These are phyloP conservation scores for Apiotrichum brassicae DNA, from an alignment of 1,284 basidiomycete species.

Conservation along the genomic window DNA sequence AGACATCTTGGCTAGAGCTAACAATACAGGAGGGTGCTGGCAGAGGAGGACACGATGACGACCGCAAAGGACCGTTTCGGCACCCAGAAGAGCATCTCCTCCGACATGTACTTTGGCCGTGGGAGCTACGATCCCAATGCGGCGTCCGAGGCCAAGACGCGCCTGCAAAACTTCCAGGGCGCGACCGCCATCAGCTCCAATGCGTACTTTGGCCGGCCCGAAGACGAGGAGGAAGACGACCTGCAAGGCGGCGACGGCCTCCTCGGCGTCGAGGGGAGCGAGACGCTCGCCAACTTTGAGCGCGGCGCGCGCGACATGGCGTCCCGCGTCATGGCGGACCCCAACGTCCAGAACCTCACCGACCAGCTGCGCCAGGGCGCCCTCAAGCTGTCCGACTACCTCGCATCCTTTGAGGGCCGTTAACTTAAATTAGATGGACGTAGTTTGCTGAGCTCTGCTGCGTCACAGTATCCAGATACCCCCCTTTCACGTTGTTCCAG, in stretches of 20 bases:
- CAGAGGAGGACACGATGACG: slow-evolving; percentile 60
- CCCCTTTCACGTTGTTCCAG: too few species aligned
- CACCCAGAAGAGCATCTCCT: slow-evolving; percentile 84
- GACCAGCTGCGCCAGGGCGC: slow-evolving; percentile 77
- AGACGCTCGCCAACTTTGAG: slow-evolving; percentile 61
- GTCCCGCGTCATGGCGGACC: slow-evolving; percentile 71
- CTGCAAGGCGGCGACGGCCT: slow-evolving; percentile 51
- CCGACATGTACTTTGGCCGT: slow-evolving; percentile 95
- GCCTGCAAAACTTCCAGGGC: slow-evolving; percentile 80
- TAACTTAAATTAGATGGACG: background rate
- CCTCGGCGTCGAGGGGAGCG: slow-evolving; percentile 59
- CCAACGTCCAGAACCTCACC: slow-evolving; percentile 81
- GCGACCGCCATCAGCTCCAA: slow-evolving; percentile 91
- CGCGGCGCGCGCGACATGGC: slow-evolving; percentile 72
- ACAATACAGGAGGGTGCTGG: slow-evolving; percentile 24
- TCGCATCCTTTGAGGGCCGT: slow-evolving; percentile 51
- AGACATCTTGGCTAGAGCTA: background rate
- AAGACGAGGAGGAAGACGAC: slow-evolving; percentile 51
- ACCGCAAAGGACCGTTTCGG: slow-evolving; percentile 88
- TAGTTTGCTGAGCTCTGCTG: background rate
- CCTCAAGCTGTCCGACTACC: slow-evolving; percentile 71
- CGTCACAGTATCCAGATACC: too few species aligned
- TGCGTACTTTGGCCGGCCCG: slow-evolving; percentile 89
- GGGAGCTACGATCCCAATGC: slow-evolving; percentile 75
- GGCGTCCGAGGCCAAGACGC: slow-evolving; percentile 68